These are phyloP conservation scores for Pleurotus citrinopileatus DNA, from an alignment of 768 basidiomycete species.

Conservation along the genomic window DNA sequence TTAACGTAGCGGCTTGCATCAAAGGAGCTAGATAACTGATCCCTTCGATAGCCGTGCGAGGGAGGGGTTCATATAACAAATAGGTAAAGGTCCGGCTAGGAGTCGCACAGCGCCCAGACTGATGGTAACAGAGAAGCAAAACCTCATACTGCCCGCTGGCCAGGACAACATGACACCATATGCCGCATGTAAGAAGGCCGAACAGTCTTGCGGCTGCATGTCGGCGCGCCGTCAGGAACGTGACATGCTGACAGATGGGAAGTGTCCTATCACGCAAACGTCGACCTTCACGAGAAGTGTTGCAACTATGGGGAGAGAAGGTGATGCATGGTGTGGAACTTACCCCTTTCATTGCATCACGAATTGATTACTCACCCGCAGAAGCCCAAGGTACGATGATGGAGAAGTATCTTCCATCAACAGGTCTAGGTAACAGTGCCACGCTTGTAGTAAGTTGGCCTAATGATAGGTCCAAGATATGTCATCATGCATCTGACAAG, in stretches of 20 bases:
- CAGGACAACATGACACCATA: background rate
- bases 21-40: slow-evolving; percentile 7
- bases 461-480: too few relatives aligned
- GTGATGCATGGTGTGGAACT: background rate
- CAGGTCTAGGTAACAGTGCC: background rate
- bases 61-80: background rate
- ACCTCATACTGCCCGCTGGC: slow-evolving; percentile 1
- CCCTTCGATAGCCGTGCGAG: background rate
- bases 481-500: too few relatives aligned
- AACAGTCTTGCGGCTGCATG: background rate
- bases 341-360: background rate
- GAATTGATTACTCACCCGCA: background rate
- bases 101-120: slow-evolving; percentile 5
- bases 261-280: background rate
- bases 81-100: background rate
- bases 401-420: background rate
- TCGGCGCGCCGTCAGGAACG: background rate
- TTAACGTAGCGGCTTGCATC: slow-evolving; percentile 4
- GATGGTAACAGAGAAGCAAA: slow-evolving; percentile 10
- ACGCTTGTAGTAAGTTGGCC: too few relatives aligned
- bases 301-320: background rate
- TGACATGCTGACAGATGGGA: background rate
- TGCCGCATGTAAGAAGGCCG: background rate
- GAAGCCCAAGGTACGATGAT: slow-evolving; percentile 4
- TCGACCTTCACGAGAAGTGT: background rate